Conservation (phyloP, 2,329 filamentous ascomycete genomes). For the Exophiala sp. region DNA sequence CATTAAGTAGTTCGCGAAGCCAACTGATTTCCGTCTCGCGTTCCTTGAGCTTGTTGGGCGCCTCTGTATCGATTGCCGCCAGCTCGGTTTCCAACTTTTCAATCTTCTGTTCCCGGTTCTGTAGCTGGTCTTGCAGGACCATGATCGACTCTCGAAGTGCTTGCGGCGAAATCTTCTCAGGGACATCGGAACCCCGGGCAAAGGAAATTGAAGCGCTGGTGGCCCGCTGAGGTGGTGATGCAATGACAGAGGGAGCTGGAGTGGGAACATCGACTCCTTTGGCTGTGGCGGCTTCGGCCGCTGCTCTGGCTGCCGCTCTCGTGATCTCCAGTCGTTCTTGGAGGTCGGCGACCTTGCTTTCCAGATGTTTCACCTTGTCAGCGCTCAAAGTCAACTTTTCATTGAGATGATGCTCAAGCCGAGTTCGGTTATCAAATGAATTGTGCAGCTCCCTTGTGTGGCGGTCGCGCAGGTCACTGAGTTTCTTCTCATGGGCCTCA, state of each 20-base stretch:
- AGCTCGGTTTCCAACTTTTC: conserved; percentile 75
- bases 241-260: conserved; percentile 32
- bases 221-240: conserved; percentile 38
- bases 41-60: conserved; percentile 76
- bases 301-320: conserved; percentile 77
- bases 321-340: conserved; percentile 89
- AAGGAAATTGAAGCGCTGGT: conserved; percentile 45
- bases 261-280: conserved; percentile 38
- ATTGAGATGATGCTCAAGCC: conserved; percentile 69
- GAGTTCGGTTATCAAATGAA: conserved; percentile 72
- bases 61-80: conserved; percentile 65
- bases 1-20: conserved; percentile 86
- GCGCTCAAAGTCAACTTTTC: conserved; percentile 77
- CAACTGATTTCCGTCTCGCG: conserved; percentile 90
- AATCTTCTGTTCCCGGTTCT: conserved; percentile 84
- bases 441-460: conserved; percentile 69
- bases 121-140: conserved; percentile 92
- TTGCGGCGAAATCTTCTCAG: conserved; percentile 88
- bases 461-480: conserved; percentile 69
- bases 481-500: conserved; percentile 63
- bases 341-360: conserved; percentile 76
- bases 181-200: conserved; percentile 46
- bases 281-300: conserved; percentile 64
- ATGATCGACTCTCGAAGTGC: conserved; percentile 93
- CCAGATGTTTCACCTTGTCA: conserved; percentile 76